These are phyloP conservation scores for Aureobasidium zeae DNA, from an alignment of 2,329 filamentous ascomycete genomes.

Conservation along the genomic window DNA sequence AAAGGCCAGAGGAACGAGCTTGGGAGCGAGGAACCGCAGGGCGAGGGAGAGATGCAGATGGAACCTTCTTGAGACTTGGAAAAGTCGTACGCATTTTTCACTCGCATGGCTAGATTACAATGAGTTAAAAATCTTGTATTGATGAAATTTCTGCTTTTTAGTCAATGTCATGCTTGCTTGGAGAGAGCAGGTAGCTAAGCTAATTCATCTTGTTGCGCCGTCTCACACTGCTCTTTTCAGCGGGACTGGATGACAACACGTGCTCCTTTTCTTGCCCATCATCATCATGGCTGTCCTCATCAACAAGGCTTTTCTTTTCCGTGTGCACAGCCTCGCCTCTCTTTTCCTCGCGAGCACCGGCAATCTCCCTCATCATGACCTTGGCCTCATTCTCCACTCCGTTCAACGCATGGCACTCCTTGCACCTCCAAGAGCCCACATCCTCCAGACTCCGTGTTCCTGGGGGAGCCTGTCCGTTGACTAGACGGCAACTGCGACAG, in stretches of 20 bases:
- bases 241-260: conserved; percentile 27
- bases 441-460: conserved; percentile 70
- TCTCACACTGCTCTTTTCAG: conserved; percentile 35
- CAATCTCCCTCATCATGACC: conserved; percentile 50
- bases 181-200: background rate
- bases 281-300: conserved; percentile 18
- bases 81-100: no score
- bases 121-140: no score
- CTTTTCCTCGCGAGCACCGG: conserved; percentile 14
- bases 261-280: conserved; percentile 19
- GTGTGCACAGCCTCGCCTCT: conserved; percentile 12
- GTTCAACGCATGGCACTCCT: conserved; percentile 72
- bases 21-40: conserved; percentile 25
- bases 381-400: conserved; percentile 69
- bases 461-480: conserved; percentile 92
- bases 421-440: conserved; percentile 79
- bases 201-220: conserved; percentile 30
- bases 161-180: background rate
- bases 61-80: no score
- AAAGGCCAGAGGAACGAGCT: conserved; percentile 37
- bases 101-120: no score
- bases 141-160: no score
- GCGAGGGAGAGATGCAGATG: background rate
- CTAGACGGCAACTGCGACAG: conserved; percentile 70
- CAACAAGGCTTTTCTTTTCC: conserved; percentile 18